Evolutionary conservation across 176 grass and related monocot species (phyloP), one percentile per base, ranked within the genome.

Genomic region (Phoenix roebelenii): DNA sequence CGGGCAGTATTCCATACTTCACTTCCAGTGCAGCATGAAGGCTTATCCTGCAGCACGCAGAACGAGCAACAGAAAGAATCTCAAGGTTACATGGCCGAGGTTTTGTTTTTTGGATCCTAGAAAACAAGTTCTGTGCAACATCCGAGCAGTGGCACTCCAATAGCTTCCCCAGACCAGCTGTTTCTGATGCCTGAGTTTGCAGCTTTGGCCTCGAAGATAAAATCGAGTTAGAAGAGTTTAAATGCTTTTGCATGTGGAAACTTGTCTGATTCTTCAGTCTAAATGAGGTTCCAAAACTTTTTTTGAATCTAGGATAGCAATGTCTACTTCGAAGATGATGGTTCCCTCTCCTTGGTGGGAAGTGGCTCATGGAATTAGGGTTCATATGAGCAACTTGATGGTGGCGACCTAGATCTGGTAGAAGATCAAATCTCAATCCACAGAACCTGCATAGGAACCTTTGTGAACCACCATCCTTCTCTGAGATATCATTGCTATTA

Each of bases 371-470:
- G 9, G 69, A 53, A 70, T 51, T 73, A 62, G 55, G 69, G 39
- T 86, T 82, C 72, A 75, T 76, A 82, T 98, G 87, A 69, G 73
- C 76, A 58, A 89, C 70, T 71, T 98, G 81, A 80, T 95, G 80
- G 54, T 95, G 90, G 32, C 60, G 83, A 50, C 77, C 57, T 64
- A 95, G 83, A 86, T 95, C 90, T 20, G 77, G 74, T 52, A 84
- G 73, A 65, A 84, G 77, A 89, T 95, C 82, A 74, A 89, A 95
- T 71, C 60, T 77, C 63, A 88, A 69, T 24, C 84, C 93, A 66
- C 86, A 90, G 52, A 85, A 77, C 53, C 67, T 77, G 58, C 90
- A 95, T n/a, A 64, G 73, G 55, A 89, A 64, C 51, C 89, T 95
- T 54, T 89, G 74, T 65, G 68, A 75, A 19, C 63, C 80, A 74